phyloP scores from a whole-genome alignment of 1,284 basidiomycete species.

The Heimioporus punctisporus region DNA sequence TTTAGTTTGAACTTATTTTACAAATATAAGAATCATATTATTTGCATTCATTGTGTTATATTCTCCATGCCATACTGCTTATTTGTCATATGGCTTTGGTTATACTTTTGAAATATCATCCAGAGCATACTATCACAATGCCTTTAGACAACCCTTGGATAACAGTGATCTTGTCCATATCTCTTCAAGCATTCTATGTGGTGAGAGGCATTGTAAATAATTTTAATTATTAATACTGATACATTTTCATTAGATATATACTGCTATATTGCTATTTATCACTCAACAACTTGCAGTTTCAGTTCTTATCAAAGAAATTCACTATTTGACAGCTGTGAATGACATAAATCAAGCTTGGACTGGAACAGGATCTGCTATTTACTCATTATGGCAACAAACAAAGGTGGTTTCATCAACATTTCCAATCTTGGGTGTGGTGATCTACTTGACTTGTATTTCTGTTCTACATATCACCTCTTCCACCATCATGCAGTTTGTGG shows the following conservation, averaged over 20 bases:
- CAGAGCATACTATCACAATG: slow-evolving; percentile 4
- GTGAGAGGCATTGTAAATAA: neutral
- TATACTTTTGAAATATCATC: neutral
- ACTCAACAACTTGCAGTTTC: slow-evolving; percentile 7
- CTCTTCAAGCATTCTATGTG: slow-evolving; percentile 5
- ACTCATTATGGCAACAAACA: slow-evolving; percentile 3
- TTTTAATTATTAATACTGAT: neutral
- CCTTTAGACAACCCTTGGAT: neutral
- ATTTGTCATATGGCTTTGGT: neutral
- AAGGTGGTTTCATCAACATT: neutral
- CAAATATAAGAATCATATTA: neutral
- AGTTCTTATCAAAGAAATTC: neutral
- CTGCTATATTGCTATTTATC: slow-evolving; percentile 5
- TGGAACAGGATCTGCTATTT: slow-evolving; percentile 2
- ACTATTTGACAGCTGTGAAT: slow-evolving; percentile 9
- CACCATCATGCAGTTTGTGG: slow-evolving; percentile 13
- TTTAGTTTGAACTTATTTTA: too few relatives aligned
- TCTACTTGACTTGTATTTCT: slow-evolving; percentile 6
- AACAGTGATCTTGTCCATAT: neutral
- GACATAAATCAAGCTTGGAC: slow-evolving; percentile 10
- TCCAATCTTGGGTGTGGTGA: slow-evolving; percentile 3
- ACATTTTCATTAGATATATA: slow-evolving; percentile 6
- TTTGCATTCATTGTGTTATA: neutral
- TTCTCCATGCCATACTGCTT: slow-evolving; percentile 2
- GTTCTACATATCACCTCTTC: slow-evolving; percentile 6